Base-by-base conservation (phyloP, 106 monocot species). In the Ottelia alismoides region DNA sequence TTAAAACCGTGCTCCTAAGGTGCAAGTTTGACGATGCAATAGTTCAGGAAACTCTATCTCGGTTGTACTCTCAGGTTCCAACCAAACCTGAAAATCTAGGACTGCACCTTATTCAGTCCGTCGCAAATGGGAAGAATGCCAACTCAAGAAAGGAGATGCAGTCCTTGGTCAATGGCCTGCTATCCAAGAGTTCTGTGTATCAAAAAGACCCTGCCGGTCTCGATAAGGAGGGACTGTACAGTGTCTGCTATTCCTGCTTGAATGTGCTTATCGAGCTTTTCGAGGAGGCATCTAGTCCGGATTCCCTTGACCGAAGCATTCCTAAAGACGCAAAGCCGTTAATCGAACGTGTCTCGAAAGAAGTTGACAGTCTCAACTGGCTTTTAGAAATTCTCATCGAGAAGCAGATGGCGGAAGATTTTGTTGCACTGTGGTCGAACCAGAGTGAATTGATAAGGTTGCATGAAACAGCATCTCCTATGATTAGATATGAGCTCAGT, bases 401-500 rank as follows among this genome's bases (percentile, higher is more conserved):
- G 21, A 72, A 65, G 58, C 52, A 65, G 24, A 65, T 72, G 58
- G 72, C 47, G 30, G 72, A 72, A 45, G 72, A 65, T 45, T 72
- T 72, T 55, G 76, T 92, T 2, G 52, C 24, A 32, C 19, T 87
- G 35, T 92, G 87, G 92, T 74, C 77, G 9, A 57, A 63, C 44
- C 79, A 83, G 52, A 53, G 55, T 6, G 72, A 70, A 35, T 40
- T 87, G 17, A 32, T 70, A 24, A 54, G 32, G 27, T 72, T 92
- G 79, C 87, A 92, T 40, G 72, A 72, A 47, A 74, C 28, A 22
- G 48, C 72, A 2, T 92, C 92, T 4, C 79, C 92, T 0, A 80
- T 92, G 92, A 66, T 92, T 2, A 71, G 92, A 32, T 83, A 87
- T 21, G 92, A 92, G 49, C 66, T 92, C 25, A 92, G 92, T 67